These are phyloP conservation scores for Schoenoplectus triqueter DNA, from an alignment of 202 grass and related monocot genomes.

Conservation along the genomic window DNA sequence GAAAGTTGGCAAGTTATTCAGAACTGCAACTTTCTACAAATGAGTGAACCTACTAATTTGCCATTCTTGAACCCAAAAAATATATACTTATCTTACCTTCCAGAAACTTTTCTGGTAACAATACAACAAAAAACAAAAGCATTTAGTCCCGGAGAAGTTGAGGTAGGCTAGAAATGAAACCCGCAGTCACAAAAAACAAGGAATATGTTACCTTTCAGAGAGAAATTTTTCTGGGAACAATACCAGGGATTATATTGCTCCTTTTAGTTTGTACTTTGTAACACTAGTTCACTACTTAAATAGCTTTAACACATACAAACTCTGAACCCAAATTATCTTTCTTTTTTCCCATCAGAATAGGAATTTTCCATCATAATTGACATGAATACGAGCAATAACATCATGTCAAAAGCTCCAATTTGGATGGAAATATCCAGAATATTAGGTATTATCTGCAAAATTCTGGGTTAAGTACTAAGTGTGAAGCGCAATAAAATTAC, in stretches of 20 bases:
- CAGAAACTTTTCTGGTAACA: no score
- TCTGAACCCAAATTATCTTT: slow-evolving; percentile 9
- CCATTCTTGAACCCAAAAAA: no score
- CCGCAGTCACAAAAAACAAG: no score
- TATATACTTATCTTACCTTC: no score
- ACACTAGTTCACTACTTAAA: not conserved
- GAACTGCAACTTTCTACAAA: no score
- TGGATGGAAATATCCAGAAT: slow-evolving; percentile 1
- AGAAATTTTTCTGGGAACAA: no score
- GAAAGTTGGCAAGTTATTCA: not conserved
- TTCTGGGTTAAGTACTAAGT: not conserved
- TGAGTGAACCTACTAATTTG: no score
- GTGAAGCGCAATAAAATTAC: not conserved
- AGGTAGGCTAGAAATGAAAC: no score
- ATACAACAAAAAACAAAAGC: no score
- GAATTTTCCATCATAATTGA: not conserved
- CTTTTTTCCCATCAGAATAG: not conserved
- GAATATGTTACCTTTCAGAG: no score
- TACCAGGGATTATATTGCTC: not conserved
- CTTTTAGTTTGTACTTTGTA: not conserved
- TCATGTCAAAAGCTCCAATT: not conserved
- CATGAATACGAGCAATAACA: not conserved
- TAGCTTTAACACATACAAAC: not conserved
- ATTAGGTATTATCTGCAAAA: not conserved
- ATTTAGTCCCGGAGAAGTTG: no score